These are phyloP conservation scores for Pichia sp. DNA, from an alignment of 1,139 yeast genomes.

Conservation along the genomic window DNA sequence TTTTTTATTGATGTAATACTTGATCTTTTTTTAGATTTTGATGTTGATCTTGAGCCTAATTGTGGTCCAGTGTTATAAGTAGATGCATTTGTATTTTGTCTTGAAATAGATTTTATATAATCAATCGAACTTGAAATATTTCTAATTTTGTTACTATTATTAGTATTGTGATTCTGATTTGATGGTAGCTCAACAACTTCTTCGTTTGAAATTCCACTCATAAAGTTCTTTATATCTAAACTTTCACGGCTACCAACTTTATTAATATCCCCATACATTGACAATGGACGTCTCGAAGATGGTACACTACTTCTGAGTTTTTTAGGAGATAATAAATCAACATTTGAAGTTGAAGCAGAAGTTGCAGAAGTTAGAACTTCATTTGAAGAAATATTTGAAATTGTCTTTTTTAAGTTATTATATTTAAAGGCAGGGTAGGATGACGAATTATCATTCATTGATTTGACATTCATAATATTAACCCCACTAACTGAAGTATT, in stretches of 20 bases:
- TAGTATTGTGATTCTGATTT: constrained; percentile 15
- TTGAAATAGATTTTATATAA: constrained; percentile 49
- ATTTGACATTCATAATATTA: background rate
- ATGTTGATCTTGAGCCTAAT: background rate
- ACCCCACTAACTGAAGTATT: background rate
- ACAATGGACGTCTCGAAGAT: constrained; percentile 10
- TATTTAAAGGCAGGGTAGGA: background rate
- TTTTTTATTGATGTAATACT: constrained; percentile 40
- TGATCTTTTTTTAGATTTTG: constrained; percentile 30
- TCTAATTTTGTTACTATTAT: constrained; percentile 25
- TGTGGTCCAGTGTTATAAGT: background rate
- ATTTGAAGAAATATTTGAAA: background rate
- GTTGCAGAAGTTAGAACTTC: background rate
- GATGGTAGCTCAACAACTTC: constrained; percentile 33
- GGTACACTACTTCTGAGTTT: background rate
- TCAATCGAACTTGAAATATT: constrained; percentile 46
- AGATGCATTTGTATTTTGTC: constrained; percentile 32
- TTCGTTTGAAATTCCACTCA: constrained; percentile 28
- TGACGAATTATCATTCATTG: background rate
- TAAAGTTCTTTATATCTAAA: constrained; percentile 20
- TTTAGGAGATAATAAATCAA: background rate
- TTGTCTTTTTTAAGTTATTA: constrained; percentile 2
- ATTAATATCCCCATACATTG: constrained; percentile 10
- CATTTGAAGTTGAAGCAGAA: background rate
- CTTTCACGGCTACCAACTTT: constrained; percentile 5